These are phyloP conservation scores for Stellera chamaejasme DNA, from an alignment of 345 rosid genomes.

Conservation along the genomic window DNA sequence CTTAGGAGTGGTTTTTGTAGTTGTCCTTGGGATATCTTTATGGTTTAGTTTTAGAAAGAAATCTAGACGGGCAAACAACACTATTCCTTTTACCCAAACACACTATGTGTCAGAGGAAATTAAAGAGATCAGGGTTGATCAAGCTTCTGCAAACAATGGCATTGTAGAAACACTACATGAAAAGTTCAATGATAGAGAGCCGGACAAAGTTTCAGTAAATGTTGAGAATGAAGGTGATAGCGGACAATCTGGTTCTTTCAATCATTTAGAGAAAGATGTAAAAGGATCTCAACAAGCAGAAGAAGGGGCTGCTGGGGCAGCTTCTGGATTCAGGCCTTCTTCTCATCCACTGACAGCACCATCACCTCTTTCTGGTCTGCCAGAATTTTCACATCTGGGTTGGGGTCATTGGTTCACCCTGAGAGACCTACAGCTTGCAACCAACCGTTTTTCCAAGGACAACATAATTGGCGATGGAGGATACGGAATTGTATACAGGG, in stretches of 20 bases:
- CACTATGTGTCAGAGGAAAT: slow-evolving; percentile 62
- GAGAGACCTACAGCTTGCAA: slow-evolving; percentile 82
- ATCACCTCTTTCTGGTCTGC: slow-evolving; percentile 76
- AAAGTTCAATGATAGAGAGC: slow-evolving; percentile 45
- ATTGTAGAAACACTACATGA: slow-evolving; percentile 35
- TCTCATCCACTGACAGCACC: slow-evolving; percentile 51
- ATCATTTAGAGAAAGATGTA: slow-evolving; percentile 33
- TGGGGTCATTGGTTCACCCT: slow-evolving; percentile 99
- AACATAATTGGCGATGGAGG: slow-evolving; percentile 96
- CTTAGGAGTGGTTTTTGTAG: slow-evolving; percentile 42
- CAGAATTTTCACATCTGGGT: slow-evolving; percentile 81
- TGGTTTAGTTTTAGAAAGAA: slow-evolving; percentile 77
- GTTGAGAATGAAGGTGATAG: slow-evolving; percentile 49
- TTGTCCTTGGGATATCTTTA: slow-evolving; percentile 48
- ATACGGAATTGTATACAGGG: slow-evolving; percentile 88
- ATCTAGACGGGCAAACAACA: slow-evolving; percentile 36
- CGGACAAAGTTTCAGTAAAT: slow-evolving; percentile 45
- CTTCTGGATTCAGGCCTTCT: slow-evolving; percentile 32
- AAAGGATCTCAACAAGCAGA: slow-evolving; percentile 44
- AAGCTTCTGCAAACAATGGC: slow-evolving; percentile 55
- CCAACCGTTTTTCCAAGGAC: slow-evolving; percentile 67
- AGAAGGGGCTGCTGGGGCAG: slow-evolving; percentile 25
- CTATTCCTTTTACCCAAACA: slow-evolving; percentile 41
- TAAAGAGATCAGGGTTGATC: slow-evolving; percentile 80
- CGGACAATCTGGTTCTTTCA: slow-evolving; percentile 52